Base-by-base conservation (phyloP, 1,284 basidiomycete genomes). In the Cutaneotrichosporon cyanovorans region DNA sequence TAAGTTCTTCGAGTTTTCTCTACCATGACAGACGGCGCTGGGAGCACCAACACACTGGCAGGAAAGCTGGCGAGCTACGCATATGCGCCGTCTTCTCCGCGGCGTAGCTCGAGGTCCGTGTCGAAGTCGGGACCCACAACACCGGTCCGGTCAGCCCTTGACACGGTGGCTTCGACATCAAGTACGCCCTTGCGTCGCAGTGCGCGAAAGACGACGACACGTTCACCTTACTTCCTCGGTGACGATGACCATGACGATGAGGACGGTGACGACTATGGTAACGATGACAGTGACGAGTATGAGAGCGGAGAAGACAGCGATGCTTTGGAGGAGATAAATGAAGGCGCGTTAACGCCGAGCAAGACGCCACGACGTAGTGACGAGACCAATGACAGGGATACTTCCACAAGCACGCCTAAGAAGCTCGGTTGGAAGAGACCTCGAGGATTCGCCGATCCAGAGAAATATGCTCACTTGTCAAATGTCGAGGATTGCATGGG, bases 391-490 rank as follows among this genome's bases (percentile, higher is more conserved):
- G n/a, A n/a, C n/a, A n/a, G n/a, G n/a, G n/a, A n/a, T n/a, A n/a
- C n/a, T n/a, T n/a, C n/a, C n/a, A n/a, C n/a, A n/a, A n/a, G 45
- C 23, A 31, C 33, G 14, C 34, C 35, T 4, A 25, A 31, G 18
- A 40, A 40, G 25, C 40, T 46, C 11, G 40, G 36, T 12, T 48
- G 46, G 46, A 53, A 55, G 20, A 51, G 57, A 4, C 31, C 57
- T 15, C 33, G 61, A 2, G 23, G 42, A 2, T 63, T 59, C 36
- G 61, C 64, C 16, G 41, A 50, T 9, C 59, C 61, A 3, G 45
- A 46, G 2, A 36, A 35, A 12, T 65, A 67, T 43, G 55, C 58
- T 2, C 56, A 63, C 31, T 44, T 61, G 4, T 45, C 53, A 12
- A 45, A 30, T 4, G 37, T 54, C 0, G 22, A 37, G 2, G 56